phyloP scores from a whole-genome alignment of 2,329 filamentous ascomycete genomes.

The Exophiala viscosa region DNA sequence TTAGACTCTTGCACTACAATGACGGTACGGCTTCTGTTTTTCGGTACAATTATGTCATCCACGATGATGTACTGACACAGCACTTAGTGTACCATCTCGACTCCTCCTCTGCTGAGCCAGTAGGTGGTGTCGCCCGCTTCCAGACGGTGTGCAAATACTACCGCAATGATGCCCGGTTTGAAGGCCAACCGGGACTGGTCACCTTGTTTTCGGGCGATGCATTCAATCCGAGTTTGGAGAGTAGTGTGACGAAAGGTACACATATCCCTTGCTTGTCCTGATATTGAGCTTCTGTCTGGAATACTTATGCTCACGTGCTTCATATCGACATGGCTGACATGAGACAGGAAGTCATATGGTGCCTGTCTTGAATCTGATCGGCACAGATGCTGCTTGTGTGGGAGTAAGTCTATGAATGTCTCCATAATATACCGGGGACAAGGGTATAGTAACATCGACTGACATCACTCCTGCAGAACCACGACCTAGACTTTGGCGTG shows the following conservation, averaged over 20 bases:
- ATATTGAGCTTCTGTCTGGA: not conserved
- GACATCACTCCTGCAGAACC: constrained; percentile 56
- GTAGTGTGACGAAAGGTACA: constrained; percentile 76
- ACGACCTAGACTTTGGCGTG: constrained; percentile 89
- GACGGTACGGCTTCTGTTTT: constrained; percentile 45
- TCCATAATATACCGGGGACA: too few species aligned
- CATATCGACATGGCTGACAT: not conserved
- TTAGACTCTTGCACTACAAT: constrained; percentile 86
- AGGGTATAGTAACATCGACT: too few species aligned
- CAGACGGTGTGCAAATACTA: constrained; percentile 76
- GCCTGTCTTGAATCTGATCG: constrained; percentile 71
- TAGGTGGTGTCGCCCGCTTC: constrained; percentile 78
- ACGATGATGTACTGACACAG: not conserved
- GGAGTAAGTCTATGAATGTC: constrained; percentile 56
- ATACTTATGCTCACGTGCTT: too few species aligned
- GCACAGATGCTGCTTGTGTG: constrained; percentile 75
- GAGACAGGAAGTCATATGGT: constrained; percentile 69
- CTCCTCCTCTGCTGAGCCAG: constrained; percentile 47
- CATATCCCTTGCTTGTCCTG: not conserved
- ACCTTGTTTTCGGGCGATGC: constrained; percentile 89
- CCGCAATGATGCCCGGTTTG: constrained; percentile 57
- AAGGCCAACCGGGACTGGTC: constrained; percentile 61
- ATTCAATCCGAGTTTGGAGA: constrained; percentile 87
- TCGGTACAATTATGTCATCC: not conserved
- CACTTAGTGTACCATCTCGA: constrained; percentile 78